These are phyloP conservation scores for Penicillium palitans DNA, from an alignment of 2,329 filamentous ascomycete genomes.

Conservation along the genomic window DNA sequence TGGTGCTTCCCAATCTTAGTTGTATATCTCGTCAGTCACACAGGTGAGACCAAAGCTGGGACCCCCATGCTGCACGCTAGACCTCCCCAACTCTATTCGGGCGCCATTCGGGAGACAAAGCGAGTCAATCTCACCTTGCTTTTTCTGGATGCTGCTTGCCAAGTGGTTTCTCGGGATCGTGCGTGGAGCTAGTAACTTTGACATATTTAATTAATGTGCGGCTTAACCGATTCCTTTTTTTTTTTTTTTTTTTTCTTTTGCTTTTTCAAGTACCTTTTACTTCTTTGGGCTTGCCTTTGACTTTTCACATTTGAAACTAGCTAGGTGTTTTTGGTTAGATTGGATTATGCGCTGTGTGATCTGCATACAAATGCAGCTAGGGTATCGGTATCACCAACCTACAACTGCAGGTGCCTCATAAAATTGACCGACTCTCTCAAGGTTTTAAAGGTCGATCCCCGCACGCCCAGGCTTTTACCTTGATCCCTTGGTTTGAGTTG, in stretches of 20 bases:
- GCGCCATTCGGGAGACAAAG: constrained; percentile 12
- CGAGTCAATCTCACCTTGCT: constrained; percentile 10
- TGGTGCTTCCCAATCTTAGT: background rate
- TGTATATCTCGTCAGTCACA: constrained; percentile 4
- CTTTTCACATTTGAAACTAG: constrained; percentile 1
- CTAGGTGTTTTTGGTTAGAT: background rate
- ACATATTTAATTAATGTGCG: constrained; percentile 2
- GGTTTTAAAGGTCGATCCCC: background rate
- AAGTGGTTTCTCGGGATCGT: constrained; percentile 8
- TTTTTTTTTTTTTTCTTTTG: background rate
- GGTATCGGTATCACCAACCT: constrained; percentile 6
- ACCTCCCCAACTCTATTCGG: constrained; percentile 6
- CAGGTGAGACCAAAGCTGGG: background rate
- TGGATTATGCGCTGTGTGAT: background rate
- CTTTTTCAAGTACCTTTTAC: background rate
- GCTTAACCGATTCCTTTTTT: background rate
- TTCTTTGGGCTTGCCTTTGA: constrained; percentile 5
- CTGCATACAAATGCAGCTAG: constrained; percentile 8
- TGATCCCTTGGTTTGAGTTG: background rate
- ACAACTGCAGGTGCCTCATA: background rate
- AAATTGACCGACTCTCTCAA: background rate
- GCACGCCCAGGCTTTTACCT: background rate
- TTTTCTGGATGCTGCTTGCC: constrained; percentile 10
- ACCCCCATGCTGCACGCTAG: constrained; percentile 1
- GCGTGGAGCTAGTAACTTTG: constrained; percentile 9